Evolutionary conservation across 352 stramenopile genomes (phyloP).

Genomic region (Globisporangium abappressorium): DNA sequence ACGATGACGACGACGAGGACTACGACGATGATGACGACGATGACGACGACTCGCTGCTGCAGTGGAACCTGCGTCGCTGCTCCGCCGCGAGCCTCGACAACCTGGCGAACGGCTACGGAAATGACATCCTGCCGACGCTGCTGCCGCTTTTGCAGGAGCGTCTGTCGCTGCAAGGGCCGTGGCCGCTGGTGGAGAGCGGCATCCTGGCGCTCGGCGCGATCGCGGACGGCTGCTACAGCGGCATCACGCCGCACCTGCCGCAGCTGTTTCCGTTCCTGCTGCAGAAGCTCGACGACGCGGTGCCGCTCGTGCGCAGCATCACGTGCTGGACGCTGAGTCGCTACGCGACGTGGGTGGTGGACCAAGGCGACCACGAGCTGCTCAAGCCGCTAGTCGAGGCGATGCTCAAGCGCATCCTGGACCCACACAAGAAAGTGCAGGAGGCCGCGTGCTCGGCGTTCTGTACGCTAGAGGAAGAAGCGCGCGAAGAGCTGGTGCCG

Average conservation of each 20-base stretch:
- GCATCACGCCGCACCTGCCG: constrained; percentile 90
- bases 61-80: constrained; percentile 96
- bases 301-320: constrained; percentile 92
- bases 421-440: constrained; percentile 95
- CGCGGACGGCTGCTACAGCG: constrained; percentile 91
- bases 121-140: constrained; percentile 90
- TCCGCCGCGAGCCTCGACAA: constrained; percentile 94
- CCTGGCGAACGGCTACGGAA: constrained; percentile 91
- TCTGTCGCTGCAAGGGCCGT: constrained; percentile 88
- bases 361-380: constrained; percentile 87
- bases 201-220: constrained; percentile 96
- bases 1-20: constrained; percentile 85
- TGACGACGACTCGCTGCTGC: constrained; percentile 91
- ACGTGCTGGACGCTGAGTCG: constrained; percentile 93
- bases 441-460: constrained; percentile 93
- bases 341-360: constrained; percentile 91
- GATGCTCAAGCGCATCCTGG: constrained; percentile 87
- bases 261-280: constrained; percentile 95
- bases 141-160: constrained; percentile 91
- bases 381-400: constrained; percentile 79
- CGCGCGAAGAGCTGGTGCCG: constrained; percentile 89
- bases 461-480: constrained; percentile 93
- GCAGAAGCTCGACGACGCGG: constrained; percentile 86
- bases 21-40: constrained; percentile 89
- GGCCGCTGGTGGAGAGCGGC: constrained; percentile 92